A percentile compares a stretch with the other conserved stretches of the same genome.
Evolutionary conservation across 768 basidiomycete species (phyloP).

Genomic region (Mycena chlorophos): DNA sequence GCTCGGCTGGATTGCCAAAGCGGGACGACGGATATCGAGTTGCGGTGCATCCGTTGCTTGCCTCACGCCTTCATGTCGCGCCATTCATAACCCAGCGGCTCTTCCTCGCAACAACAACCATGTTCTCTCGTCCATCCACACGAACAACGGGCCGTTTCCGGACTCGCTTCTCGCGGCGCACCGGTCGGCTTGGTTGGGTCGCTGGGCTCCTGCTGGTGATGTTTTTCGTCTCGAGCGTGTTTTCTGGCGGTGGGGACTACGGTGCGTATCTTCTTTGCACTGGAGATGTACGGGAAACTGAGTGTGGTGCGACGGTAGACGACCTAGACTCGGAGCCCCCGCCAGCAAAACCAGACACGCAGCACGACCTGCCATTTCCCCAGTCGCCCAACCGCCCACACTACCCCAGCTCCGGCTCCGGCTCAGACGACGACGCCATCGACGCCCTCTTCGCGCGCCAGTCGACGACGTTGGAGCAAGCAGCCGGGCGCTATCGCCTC

Average conservation of each 20-base stretch:
- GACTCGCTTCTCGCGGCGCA: neutral
- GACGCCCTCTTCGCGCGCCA: constrained; percentile 1
- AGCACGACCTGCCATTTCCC: neutral
- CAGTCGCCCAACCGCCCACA: neutral
- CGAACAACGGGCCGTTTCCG: neutral
- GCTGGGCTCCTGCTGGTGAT: neutral
- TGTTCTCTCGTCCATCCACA: neutral
- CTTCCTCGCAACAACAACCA: too few relatives aligned
- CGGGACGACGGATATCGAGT: too few relatives aligned
- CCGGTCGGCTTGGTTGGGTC: neutral
- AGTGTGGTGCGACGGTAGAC: too few relatives aligned
- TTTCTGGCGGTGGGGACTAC: neutral
- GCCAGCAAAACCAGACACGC: neutral
- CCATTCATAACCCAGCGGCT: too few relatives aligned
- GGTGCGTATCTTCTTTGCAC: neutral
- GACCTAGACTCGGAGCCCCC: neutral
- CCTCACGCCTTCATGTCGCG: too few relatives aligned
- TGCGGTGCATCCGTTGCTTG: too few relatives aligned
- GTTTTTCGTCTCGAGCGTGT: neutral
- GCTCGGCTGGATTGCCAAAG: too few relatives aligned
- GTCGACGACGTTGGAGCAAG: constrained; percentile 1
- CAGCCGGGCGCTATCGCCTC: neutral
- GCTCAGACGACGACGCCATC: neutral
- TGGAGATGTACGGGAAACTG: too few relatives aligned
- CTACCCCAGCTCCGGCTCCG: neutral